Evolutionary conservation across 208 protist genomes (phyloP), one percentile per base, ranked within the genome.

Genomic region (Wallacemonas sp.): DNA sequence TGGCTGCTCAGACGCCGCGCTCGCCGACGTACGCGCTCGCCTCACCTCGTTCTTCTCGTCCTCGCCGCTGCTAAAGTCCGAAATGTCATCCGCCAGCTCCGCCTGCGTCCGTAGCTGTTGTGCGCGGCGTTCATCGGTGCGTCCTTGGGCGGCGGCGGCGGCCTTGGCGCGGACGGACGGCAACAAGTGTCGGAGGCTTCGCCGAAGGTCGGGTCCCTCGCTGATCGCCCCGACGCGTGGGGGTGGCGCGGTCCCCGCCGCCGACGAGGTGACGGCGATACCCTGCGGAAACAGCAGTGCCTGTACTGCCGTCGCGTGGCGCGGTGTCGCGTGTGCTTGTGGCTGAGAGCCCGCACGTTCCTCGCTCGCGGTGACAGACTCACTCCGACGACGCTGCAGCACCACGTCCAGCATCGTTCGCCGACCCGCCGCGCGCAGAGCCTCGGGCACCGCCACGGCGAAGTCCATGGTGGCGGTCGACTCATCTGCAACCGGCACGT

Each of bases 401-500:
- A 92, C 50, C 22, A 89, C 66, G 54, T 92, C 85, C 34, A 85
- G 71, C 86, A 92, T 89, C n/a, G 86, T 89, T 27, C 86, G 82
- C 3, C 86, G 79, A n/a, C 66, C 76, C 1, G 85, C 79, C 41
- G 63, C 30, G 19, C 64, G 85, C 39, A 92, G 68, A 1, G 86
- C 82, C 12, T 54, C 38, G 1, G 86, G 86, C 1, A 92, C 69
- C 27, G 61, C 54, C 44, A 92, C 85, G 12, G 81, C 79, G 45
- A 73, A 34, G 52, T 83, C 73, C 79, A 92, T 86, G 22, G 85
- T 89, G 15, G 73, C 71, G 2, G 59, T 65, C 6, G 42, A 19
- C n/a, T 65, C 33, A n/a, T 65, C 42, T 15, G 24, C n/a, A 9
- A 65, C 10, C 33, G 13, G 5, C 46, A 54, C 19, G n/a, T n/a